Evolutionary conservation across 2,329 filamentous ascomycete species (phyloP).

Genomic region (Curvularia hawaiiensis): DNA sequence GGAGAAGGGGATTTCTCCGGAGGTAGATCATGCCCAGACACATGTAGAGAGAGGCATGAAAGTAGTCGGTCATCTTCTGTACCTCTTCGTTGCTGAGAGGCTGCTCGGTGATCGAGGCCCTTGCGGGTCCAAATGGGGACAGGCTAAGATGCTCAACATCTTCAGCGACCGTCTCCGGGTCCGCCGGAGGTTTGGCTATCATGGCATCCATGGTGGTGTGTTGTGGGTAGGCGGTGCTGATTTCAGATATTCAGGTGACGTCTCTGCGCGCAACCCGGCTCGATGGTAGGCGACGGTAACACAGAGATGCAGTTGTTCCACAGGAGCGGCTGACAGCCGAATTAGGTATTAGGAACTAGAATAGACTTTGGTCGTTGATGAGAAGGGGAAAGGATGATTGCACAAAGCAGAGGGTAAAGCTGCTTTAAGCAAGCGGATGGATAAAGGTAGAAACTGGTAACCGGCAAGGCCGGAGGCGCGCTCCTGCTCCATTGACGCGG

Average conservation of each 20-base stretch:
- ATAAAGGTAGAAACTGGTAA: constrained; percentile 11
- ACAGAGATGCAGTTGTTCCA: neutral
- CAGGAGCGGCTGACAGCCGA: neutral
- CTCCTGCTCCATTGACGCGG: constrained; percentile 22
- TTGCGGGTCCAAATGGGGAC: constrained; percentile 67
- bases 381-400: neutral
- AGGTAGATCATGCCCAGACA: constrained; percentile 83
- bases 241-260: constrained; percentile 8
- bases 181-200: constrained; percentile 25
- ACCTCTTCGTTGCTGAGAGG: constrained; percentile 71
- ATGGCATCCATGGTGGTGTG: constrained; percentile 32
- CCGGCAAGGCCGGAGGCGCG: constrained; percentile 15
- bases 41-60: constrained; percentile 75
- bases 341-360: neutral
- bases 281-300: neutral
- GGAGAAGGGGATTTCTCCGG: constrained; percentile 72
- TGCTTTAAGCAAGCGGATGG: constrained; percentile 15
- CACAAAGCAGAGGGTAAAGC: constrained; percentile 5
- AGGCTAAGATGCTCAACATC: constrained; percentile 48
- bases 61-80: constrained; percentile 72
- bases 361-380: neutral
- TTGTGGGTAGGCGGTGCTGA: constrained; percentile 8
- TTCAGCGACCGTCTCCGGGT: constrained; percentile 33
- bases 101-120: constrained; percentile 64
- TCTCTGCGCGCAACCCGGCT: constrained; percentile 6